phyloP scores from a whole-genome alignment of 23 red algal genomes.

The Gracilaria vermiculophylla region DNA sequence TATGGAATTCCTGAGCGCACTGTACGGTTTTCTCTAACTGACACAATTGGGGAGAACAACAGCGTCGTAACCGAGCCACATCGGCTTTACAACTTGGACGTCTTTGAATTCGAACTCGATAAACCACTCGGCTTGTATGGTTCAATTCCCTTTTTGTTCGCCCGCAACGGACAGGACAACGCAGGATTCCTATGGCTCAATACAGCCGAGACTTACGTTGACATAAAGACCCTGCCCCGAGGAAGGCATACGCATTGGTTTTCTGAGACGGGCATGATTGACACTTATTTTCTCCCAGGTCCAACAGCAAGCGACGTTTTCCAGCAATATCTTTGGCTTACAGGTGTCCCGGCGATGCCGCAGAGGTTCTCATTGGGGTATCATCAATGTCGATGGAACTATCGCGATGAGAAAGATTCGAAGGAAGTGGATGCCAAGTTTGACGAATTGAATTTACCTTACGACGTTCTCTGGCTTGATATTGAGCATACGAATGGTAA shows the following conservation, averaged over 20 bases:
- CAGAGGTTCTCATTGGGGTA: constrained; percentile 88
- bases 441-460: constrained; percentile 85
- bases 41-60: constrained; percentile 52
- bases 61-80: constrained; percentile 61
- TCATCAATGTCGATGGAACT: constrained; percentile 98
- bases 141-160: constrained; percentile 75
- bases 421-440: constrained; percentile 71
- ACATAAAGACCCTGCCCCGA: constrained; percentile 20
- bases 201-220: constrained; percentile 88
- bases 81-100: constrained; percentile 95
- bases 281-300: constrained; percentile 74
- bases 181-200: constrained; percentile 85
- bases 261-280: constrained; percentile 82
- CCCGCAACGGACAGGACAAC: constrained; percentile 15
- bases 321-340: constrained; percentile 74
- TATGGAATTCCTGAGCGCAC: constrained; percentile 89
- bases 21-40: constrained; percentile 57
- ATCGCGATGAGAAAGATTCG: constrained; percentile 82
- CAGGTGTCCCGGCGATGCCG: constrained; percentile 82
- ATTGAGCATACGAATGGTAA: constrained; percentile 99
- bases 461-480: constrained; percentile 97
- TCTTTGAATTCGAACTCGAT: constrained; percentile 96
- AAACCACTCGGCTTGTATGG: constrained; percentile 92
- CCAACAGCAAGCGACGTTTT: constrained; percentile 40
- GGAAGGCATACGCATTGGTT: constrained; percentile 76